A percentile compares a stretch with the other conserved stretches of the same genome.
phyloP scores from a whole-genome alignment of 2,329 filamentous ascomycete species.

The Aspergillus cejpii region DNA sequence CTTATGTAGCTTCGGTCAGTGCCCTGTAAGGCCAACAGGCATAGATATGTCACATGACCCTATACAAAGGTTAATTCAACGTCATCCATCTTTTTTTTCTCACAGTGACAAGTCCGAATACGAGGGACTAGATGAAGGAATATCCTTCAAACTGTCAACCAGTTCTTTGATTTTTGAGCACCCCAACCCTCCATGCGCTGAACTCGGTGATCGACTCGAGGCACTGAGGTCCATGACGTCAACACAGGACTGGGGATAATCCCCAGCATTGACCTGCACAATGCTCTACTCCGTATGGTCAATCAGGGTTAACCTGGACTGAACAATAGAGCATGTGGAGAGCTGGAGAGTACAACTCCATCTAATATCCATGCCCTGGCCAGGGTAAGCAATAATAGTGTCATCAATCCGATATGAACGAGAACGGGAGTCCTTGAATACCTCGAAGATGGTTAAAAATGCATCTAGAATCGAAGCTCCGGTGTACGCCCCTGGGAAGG shows the following conservation, averaged over 20 bases:
- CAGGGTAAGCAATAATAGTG: background rate
- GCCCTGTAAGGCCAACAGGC: background rate
- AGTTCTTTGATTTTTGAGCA: too few species aligned
- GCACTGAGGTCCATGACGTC: background rate
- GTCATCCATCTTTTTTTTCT: background rate
- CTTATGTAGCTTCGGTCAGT: background rate
- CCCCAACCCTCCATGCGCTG: background rate
- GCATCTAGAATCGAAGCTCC: background rate
- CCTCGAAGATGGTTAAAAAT: background rate
- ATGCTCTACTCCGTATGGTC: too few species aligned
- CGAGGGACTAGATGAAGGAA: background rate
- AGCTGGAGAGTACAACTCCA: background rate
- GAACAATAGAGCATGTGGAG: background rate
- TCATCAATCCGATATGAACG: background rate
- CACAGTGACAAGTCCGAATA: background rate
- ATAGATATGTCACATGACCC: background rate
- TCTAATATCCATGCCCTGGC: background rate
- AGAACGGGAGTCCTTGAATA: background rate
- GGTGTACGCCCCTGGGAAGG: too few species aligned
- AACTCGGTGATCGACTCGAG: background rate
- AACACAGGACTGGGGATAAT: background rate
- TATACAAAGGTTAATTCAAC: background rate
- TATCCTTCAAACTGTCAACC: too few species aligned
- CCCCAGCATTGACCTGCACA: background rate
- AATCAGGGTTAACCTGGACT: background rate